Conservation (phyloP, 192 early-diverging fungal species). For the Coemansia sp. region DNA sequence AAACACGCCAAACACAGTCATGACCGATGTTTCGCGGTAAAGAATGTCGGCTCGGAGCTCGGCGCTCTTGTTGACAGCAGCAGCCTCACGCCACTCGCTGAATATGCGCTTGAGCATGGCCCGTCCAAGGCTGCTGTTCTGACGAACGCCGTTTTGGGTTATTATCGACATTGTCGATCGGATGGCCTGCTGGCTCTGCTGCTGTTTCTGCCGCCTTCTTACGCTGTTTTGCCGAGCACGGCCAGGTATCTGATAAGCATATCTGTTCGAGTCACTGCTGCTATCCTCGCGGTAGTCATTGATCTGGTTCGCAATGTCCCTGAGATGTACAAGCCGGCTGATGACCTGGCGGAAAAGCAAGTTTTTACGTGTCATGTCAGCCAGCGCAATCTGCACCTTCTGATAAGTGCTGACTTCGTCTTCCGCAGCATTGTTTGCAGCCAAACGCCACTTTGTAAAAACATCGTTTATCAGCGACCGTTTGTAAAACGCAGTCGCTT, state of each 20-base stretch:
- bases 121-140: background rate
- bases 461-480: conserved; percentile 2
- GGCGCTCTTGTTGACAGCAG: background rate
- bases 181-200: background rate
- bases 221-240: background rate
- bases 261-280: background rate
- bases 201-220: background rate
- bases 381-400: conserved; percentile 2
- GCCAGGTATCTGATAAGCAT: background rate
- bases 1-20: background rate
- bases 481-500: conserved; percentile 17
- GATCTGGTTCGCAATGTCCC: background rate
- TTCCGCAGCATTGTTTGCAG: background rate
- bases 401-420: conserved; percentile 7
- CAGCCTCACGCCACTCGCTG: background rate
- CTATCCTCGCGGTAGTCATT: background rate
- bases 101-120: conserved; percentile 1
- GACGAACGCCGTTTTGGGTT: background rate
- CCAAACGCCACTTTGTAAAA: conserved; percentile 9
- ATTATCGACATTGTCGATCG: background rate
- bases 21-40: background rate
- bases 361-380: background rate
- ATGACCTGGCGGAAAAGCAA: conserved; percentile 2
- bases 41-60: background rate
- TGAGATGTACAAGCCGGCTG: background rate